These are phyloP conservation scores for Amaranthus palmeri DNA, from an alignment of 148 eudicot genomes.

Conservation along the genomic window DNA sequence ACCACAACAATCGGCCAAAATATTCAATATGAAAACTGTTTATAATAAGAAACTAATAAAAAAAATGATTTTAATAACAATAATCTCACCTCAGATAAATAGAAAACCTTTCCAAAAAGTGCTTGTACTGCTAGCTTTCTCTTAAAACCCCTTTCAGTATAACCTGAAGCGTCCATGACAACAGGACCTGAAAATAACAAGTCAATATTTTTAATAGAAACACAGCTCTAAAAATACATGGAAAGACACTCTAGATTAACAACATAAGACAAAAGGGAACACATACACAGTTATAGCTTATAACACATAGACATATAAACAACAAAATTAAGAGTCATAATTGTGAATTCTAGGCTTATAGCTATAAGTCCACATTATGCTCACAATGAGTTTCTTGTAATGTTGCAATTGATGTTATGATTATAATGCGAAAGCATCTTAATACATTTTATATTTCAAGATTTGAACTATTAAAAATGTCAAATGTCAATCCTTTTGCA, in stretches of 20 bases:
- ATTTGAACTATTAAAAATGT: no score
- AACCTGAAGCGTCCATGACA: constrained; percentile 95
- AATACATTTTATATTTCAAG: no score
- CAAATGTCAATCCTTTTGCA: no score
- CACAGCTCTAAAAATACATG: background rate
- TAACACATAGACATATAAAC: background rate
- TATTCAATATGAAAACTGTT: background rate
- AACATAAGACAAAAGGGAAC: background rate
- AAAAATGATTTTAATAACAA: background rate
- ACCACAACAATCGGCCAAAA: background rate
- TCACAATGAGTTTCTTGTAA: no score
- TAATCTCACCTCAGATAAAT: constrained; percentile 79
- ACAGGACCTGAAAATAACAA: constrained; percentile 71
- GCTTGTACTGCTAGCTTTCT: constrained; percentile 95
- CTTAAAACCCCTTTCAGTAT: constrained; percentile 87
- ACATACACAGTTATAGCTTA: background rate
- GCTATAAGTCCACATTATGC: no score
- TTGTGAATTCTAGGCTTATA: background rate
- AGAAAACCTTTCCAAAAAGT: constrained; percentile 82
- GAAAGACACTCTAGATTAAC: background rate
- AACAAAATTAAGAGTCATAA: background rate
- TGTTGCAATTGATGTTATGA: no score
- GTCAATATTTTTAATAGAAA: constrained; percentile 15
- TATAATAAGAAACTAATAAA: background rate
- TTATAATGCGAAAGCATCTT: no score